phyloP scores from a whole-genome alignment of 768 basidiomycete genomes.

The Exidia glandulosa region DNA sequence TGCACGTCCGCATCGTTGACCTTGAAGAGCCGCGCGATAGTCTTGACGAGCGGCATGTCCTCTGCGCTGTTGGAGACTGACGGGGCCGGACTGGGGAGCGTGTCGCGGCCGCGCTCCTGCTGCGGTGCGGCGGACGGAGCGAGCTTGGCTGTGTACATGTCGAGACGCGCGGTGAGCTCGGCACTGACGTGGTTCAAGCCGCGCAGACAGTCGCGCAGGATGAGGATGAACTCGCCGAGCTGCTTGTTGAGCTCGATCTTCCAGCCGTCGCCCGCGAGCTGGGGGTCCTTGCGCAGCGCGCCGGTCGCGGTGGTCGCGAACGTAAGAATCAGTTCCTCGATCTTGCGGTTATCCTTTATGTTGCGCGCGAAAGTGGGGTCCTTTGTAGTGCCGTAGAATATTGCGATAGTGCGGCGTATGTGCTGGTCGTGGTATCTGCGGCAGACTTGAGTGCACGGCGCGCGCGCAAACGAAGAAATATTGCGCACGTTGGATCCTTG shows the following conservation, averaged over 20 bases:
- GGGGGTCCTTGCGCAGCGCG: constrained; percentile 81
- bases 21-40: constrained; percentile 65
- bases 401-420: constrained; percentile 80
- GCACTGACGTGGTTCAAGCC: constrained; percentile 67
- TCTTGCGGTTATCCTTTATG: constrained; percentile 93
- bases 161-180: constrained; percentile 71
- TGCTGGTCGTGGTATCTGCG: constrained; percentile 80
- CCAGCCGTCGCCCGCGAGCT: constrained; percentile 78
- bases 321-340: constrained; percentile 93
- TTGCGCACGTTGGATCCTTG: constrained; percentile 72
- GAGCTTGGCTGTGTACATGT: constrained; percentile 74
- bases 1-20: constrained; percentile 56
- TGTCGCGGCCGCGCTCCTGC: constrained; percentile 31
- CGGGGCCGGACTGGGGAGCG: constrained; percentile 19
- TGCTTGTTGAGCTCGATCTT: constrained; percentile 89
- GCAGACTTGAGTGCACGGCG: constrained; percentile 3
- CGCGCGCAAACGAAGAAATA: background rate
- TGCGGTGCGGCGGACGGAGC: constrained; percentile 33
- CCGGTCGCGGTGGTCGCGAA: constrained; percentile 87
- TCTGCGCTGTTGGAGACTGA: constrained; percentile 39
- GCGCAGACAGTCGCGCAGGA: constrained; percentile 71
- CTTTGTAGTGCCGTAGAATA: constrained; percentile 85
- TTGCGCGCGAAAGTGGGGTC: constrained; percentile 76
- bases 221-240: constrained; percentile 76
- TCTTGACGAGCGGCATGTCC: constrained; percentile 70